Base-by-base conservation (phyloP, 768 basidiomycete genomes). In the Pulveroboletus sp. region DNA sequence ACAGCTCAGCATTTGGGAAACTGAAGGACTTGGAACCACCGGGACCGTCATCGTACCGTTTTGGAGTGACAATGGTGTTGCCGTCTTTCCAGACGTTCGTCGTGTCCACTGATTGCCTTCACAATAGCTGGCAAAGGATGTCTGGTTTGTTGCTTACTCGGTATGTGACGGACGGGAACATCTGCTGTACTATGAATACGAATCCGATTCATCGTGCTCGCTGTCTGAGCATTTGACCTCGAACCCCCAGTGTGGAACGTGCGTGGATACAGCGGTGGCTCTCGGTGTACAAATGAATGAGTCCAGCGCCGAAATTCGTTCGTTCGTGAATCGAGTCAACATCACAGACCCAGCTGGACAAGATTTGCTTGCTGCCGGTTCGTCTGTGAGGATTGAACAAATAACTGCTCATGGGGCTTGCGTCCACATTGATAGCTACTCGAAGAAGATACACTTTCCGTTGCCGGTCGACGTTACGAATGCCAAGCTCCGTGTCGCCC, bases 111-210 rank as follows among this genome's bases (percentile, higher is more conserved):
- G 27, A 42, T 53, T 41, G 8, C 17, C 17, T 35, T 16, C 3
- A 16, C 13, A 34, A 45, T 52, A 82, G 92, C 90, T 68, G 92
- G 93, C 43, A 95, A 95, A 70, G 93, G 91, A 86, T 29, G 23
- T 19, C 46, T 1, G 2, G 24, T 40, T 24, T 20, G 16, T 16
- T 17, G 19, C 43, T 56, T 34, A 63, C 50, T n/a, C 20, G 14
- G 11, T 32, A 13, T 49, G 27, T 19, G 42, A 47, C 63, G 90
- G 95, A 99, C 62, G 95, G 95, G 24, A 99, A 99, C 66, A 85
- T 98, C 54, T 85, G 95, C n/a, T n/a, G n/a, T 95, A 91, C 77
- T 98, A 86, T 68, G 96, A 99, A 67, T 93, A 86, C 69, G 94
- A 96, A 60, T 80, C 78, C 27, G 94, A 97, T 70, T 76, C 82